Evolutionary conservation across 495 filamentous ascomycete species (phyloP).

Genomic region (Tuber indicum): DNA sequence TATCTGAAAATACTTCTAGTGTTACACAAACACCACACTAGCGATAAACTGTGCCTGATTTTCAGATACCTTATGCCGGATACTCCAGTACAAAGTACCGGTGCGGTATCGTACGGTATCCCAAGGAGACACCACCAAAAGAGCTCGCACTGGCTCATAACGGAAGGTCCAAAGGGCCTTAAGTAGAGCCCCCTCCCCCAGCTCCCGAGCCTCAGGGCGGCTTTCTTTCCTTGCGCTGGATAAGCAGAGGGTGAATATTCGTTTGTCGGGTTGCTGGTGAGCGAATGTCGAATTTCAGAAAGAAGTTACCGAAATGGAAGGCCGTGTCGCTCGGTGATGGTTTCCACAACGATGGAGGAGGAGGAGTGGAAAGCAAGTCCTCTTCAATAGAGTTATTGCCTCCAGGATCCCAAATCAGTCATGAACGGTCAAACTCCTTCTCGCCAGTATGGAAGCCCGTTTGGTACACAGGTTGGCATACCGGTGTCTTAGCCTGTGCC

Average conservation of each 20-base stretch:
- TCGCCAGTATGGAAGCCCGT: background rate
- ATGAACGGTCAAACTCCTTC: background rate
- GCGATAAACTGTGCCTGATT: too few species aligned
- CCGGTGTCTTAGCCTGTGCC: background rate
- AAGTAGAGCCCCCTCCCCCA: background rate
- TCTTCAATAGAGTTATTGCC: background rate
- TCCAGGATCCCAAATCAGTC: too few species aligned
- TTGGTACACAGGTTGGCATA: constrained; percentile 1
- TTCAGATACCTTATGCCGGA: too few species aligned
- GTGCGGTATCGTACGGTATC: background rate
- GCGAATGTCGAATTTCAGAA: background rate
- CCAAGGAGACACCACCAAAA: background rate
- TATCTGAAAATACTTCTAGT: too few species aligned
- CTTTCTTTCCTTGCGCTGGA: background rate
- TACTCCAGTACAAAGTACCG: too few species aligned
- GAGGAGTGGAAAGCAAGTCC: background rate
- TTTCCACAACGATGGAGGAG: background rate
- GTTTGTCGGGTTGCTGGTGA: background rate
- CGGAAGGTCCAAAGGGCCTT: background rate
- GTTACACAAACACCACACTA: too few species aligned
- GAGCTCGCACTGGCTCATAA: background rate
- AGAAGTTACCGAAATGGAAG: background rate
- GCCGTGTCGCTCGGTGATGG: background rate
- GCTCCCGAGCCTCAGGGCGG: background rate
- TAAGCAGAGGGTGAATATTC: background rate